Base-by-base conservation (phyloP, 2,329 filamentous ascomycete genomes). In the Penicillium rolfsii region DNA sequence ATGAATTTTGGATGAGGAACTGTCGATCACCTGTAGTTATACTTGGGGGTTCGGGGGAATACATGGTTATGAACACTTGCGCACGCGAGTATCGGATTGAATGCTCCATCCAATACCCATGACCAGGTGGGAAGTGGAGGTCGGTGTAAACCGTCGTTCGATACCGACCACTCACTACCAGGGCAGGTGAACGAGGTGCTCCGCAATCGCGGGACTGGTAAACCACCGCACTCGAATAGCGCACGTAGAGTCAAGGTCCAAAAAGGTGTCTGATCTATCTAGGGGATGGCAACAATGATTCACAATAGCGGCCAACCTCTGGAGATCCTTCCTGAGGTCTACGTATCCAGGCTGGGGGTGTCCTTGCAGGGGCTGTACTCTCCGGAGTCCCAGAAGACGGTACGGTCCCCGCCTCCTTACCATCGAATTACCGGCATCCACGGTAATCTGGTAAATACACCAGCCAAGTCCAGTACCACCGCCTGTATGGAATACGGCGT, bases 91-190 rank as follows among this genome's bases (percentile, higher is more conserved):
- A 38, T 24, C 19, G 49, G 49, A 11, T 33, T 41, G 30, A 24
- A 16, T 57, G 45, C 53, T 46, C 38, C 40, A 48, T 26, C 52
- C 43, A 45, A 52, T 38, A 35, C 48, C 41, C 43, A 45, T 55
- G 46, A 35, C 54, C 41, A 58, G 59, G 52, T 57, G 59, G 59
- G 41, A 57, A 53, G 59, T 61, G 62, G 62, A 64, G 59, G 56
- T 33, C 53, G 58, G 61, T 48, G 57, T 59, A 63, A 61, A 61
- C 58, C 55, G 58, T 57, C 30, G 48, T 59, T 48, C 50, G 40
- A 59, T 58, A 63, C 54, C 26, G 16, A 41, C n/a, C 19, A 52
- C 22, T 33, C 22, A 40, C 11, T 52, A 22, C 33, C 49, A 19
- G 45, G 24, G 26, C 45, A 48, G 26, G 45, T 48, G 11, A 35